These are phyloP conservation scores for Calonectria crousiana DNA, from an alignment of 2,329 filamentous ascomycete genomes.

Conservation along the genomic window DNA sequence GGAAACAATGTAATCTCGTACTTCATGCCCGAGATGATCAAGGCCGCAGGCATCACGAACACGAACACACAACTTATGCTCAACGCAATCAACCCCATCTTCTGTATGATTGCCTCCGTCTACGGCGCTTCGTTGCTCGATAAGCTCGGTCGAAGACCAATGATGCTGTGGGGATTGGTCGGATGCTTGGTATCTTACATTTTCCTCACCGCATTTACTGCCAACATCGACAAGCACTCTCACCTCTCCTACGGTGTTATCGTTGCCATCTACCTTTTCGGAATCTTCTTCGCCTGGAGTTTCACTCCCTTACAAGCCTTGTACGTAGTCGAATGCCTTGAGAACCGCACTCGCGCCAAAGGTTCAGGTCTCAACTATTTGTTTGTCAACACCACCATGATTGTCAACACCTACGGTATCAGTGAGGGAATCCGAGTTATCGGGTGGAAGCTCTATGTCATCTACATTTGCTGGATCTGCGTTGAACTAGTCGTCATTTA, in stretches of 20 bases:
- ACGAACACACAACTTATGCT: conserved; percentile 57
- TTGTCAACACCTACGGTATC: background rate
- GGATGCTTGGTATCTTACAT: conserved; percentile 61
- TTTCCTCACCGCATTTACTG: conserved; percentile 58
- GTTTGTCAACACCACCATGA: background rate
- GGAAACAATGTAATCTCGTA: conserved; percentile 57
- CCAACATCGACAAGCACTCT: conserved; percentile 42
- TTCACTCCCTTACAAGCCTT: background rate
- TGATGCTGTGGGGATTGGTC: conserved; percentile 62
- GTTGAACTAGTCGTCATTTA: conserved; percentile 48
- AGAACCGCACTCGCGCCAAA: conserved; percentile 15
- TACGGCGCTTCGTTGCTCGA: conserved; percentile 63
- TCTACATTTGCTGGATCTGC: conserved; percentile 49
- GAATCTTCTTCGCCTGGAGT: conserved; percentile 6
- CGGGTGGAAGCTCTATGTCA: conserved; percentile 52
- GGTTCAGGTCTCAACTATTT: background rate
- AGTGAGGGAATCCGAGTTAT: conserved; percentile 35
- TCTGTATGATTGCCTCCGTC: conserved; percentile 62
- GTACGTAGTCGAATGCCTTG: conserved; percentile 7
- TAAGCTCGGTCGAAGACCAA: conserved; percentile 61
- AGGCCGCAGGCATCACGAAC: conserved; percentile 60
- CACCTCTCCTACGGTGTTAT: conserved; percentile 60
- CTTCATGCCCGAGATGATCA: conserved; percentile 62
- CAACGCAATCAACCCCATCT: conserved; percentile 64
- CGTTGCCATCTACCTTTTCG: conserved; percentile 59